Conservation (phyloP, 2,329 filamentous ascomycete genomes). For the Torrubiellomyces zombiae region DNA sequence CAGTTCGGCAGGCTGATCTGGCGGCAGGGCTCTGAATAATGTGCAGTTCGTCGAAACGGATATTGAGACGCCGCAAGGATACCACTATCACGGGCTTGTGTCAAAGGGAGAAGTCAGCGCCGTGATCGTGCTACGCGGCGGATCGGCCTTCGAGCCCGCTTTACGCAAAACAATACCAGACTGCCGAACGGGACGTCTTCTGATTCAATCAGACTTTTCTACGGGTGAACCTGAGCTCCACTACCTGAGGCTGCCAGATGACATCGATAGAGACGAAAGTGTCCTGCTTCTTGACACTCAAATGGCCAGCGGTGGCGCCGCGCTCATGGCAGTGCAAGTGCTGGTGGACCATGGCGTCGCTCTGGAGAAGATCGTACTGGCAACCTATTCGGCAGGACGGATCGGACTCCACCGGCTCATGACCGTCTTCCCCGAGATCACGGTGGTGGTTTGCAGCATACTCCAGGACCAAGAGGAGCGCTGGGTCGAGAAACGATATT, state of each 20-base stretch:
- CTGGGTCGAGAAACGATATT: conserved; percentile 82
- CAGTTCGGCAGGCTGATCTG: no score
- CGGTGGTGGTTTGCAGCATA: conserved; percentile 70
- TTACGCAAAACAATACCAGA: conserved; percentile 84
- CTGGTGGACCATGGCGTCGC: conserved; percentile 83
- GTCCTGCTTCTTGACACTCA: conserved; percentile 84
- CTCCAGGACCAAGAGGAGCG: conserved; percentile 68
- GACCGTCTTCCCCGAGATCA: conserved; percentile 75
- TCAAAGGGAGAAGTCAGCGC: conserved; percentile 64
- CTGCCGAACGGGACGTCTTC: conserved; percentile 70
- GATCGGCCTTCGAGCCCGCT: conserved; percentile 74
- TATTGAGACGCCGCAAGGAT: conserved; percentile 55
- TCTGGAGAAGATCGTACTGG: conserved; percentile 74
- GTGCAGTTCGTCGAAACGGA: conserved; percentile 47
- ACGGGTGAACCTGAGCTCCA: conserved; percentile 88
- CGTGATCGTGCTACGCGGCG: conserved; percentile 76
- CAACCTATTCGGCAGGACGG: conserved; percentile 78
- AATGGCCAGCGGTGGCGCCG: conserved; percentile 77
- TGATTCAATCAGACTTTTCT: conserved; percentile 76
- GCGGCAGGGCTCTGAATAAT: conserved; percentile 54
- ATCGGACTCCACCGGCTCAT: conserved; percentile 72
- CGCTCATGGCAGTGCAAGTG: conserved; percentile 91
- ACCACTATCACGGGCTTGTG: conserved; percentile 54
- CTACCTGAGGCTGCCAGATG: conserved; percentile 62
- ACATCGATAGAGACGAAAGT: conserved; percentile 58